phyloP scores from a whole-genome alignment of 805 yeast genomes.

The Scheffersomyces stipitis region DNA sequence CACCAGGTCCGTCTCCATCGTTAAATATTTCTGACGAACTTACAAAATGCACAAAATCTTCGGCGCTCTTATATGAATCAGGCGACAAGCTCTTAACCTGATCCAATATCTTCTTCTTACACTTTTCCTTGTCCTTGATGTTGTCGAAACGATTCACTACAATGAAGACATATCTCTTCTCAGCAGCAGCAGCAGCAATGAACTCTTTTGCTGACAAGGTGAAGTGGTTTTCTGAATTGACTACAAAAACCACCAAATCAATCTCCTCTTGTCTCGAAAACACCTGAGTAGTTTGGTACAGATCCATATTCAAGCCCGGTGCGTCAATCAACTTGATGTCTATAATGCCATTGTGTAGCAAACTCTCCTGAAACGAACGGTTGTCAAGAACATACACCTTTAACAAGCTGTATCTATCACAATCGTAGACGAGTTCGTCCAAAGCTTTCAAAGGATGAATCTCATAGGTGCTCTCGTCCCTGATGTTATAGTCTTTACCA shows the following conservation, averaged over 20 bases:
- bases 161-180: constrained; percentile 87
- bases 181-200: constrained; percentile 84
- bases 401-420: constrained; percentile 68
- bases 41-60: constrained; percentile 93
- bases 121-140: constrained; percentile 76
- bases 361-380: constrained; percentile 63
- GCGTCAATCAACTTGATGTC: constrained; percentile 94
- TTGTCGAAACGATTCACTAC: constrained; percentile 92
- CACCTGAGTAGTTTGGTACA: constrained; percentile 90
- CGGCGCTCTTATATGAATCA: constrained; percentile 82
- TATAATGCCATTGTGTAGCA: constrained; percentile 84
- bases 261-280: constrained; percentile 96
- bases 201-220: constrained; percentile 94
- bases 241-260: constrained; percentile 93
- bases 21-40: constrained; percentile 56
- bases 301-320: constrained; percentile 93
- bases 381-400: constrained; percentile 81
- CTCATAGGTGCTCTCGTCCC: constrained; percentile 67
- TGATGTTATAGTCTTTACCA: constrained; percentile 48
- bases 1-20: constrained; percentile 32
- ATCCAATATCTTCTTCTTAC: constrained; percentile 72
- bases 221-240: constrained; percentile 93
- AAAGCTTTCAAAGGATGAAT: constrained; percentile 54
- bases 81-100: constrained; percentile 88
- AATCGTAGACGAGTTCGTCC: constrained; percentile 68